Base-by-base conservation (phyloP, 441 rosid species). In the Pelargonium myrrhifolium region DNA sequence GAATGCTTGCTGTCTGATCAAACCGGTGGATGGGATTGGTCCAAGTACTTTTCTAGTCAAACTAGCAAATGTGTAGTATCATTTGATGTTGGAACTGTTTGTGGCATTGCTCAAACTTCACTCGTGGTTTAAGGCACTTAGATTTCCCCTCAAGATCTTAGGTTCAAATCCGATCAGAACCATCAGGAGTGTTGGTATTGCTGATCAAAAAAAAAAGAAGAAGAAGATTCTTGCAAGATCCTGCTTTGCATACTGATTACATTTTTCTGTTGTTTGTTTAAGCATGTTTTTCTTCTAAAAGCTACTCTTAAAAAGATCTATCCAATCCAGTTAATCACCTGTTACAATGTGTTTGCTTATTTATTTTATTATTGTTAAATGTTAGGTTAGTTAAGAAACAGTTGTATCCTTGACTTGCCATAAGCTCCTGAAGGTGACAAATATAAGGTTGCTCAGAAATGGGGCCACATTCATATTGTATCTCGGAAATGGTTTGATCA, bases 371-470 rank as follows among this genome's bases (percentile, higher is more conserved):
- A 14, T 68, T 39, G 31, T 61, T 6, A 61, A 47, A 58, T 69
- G 66, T 64, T 17, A 31, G 42, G 59, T 59, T 72, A 47, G 40
- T 65, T 58, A 65, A 18, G 45, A 59, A 37, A 15, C 18, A 14
- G 40, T 71, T 83, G 77, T 78, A 67, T 66, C 78, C 92, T 90
- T 90, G 75, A 89, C 89, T 66, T 73, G 75, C 68, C 65, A 74
- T 77, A 96, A 83, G 86, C 87, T 78, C 84, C 99, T 66, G 92
- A 87, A 84, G 92, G 99, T 72, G 98, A 92, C 83, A 96, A 96
- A 78, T 88, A 84, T 78, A 86, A 84, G 83, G 97, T 90, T 84
- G 98, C 99, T 42, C 78, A 77, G 63, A 86, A 81, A 78, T 96
- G 99, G 99, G 98, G 98, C 68, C 87, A 82, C 74, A 84, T 92